Conservation (phyloP, 176 grass and related monocot genomes). For the Hsuehochloa calcarea region DNA sequence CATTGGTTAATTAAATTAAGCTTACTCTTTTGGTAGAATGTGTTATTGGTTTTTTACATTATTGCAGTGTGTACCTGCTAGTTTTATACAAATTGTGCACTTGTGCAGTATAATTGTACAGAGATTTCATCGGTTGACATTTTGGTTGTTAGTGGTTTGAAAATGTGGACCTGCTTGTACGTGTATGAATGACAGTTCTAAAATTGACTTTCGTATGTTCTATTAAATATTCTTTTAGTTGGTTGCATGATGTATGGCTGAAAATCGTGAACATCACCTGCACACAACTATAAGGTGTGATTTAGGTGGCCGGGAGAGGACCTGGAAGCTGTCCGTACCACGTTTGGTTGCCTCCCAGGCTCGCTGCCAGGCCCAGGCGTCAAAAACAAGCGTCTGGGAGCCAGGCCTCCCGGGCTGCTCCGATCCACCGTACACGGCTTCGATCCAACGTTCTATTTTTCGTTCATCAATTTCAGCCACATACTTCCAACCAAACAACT, state of each 20-base stretch:
- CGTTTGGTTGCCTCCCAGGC: too few species aligned
- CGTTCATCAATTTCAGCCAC: too few species aligned
- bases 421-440: too few species aligned
- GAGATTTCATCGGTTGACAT: background rate
- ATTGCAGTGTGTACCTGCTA: too few species aligned
- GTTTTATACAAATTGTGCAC: background rate
- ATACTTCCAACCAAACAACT: too few species aligned
- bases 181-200: background rate
- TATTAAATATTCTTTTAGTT: background rate
- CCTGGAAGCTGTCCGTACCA: too few species aligned
- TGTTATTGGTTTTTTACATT: background rate
- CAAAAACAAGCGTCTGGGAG: too few species aligned
- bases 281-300: background rate
- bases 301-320: too few species aligned
- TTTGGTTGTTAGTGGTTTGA: background rate
- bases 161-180: background rate
- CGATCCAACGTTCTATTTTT: too few species aligned
- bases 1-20: background rate
- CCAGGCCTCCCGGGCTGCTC: too few species aligned
- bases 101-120: background rate
- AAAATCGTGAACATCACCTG: background rate
- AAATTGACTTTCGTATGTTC: too few species aligned
- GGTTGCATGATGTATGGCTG: background rate
- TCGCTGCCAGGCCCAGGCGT: too few species aligned
- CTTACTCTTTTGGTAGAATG: background rate